phyloP scores from a whole-genome alignment of 805 yeast species.

The Pichia occidentalis region DNA sequence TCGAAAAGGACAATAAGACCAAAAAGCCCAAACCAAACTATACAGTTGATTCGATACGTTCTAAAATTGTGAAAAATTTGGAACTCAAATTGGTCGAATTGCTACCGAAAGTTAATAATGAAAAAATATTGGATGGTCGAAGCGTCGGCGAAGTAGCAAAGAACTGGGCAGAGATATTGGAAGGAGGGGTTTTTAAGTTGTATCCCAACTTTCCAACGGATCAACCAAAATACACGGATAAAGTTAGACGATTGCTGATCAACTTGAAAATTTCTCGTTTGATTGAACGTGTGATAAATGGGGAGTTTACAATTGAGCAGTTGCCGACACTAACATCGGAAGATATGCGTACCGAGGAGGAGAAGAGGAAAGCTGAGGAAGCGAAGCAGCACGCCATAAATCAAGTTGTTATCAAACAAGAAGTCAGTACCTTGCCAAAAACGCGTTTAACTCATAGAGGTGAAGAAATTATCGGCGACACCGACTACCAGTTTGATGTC shows the following conservation, averaged over 20 bases:
- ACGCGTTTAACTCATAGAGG: conserved; percentile 83
- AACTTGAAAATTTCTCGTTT: conserved; percentile 54
- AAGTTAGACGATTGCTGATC: conserved; percentile 59
- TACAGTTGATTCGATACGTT: conserved; percentile 2
- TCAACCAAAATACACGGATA: conserved; percentile 48
- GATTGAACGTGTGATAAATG: conserved; percentile 50
- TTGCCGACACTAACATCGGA: conserved; percentile 62
- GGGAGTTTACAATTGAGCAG: conserved; percentile 46
- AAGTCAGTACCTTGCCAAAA: conserved; percentile 40
- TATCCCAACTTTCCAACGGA: no score
- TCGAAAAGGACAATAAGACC: not conserved
- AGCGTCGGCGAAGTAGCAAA: conserved; percentile 32
- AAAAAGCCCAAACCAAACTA: not conserved
- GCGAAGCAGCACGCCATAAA: conserved; percentile 64
- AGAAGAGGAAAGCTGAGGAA: conserved; percentile 60
- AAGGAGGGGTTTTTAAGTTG: conserved; percentile 31
- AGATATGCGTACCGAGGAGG: conserved; percentile 68
- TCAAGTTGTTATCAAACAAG: conserved; percentile 54
- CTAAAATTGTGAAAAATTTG: conserved; percentile 20
- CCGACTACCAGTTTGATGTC: conserved; percentile 30
- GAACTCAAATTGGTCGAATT: conserved; percentile 36
- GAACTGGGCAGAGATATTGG: conserved; percentile 47
- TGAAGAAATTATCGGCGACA: conserved; percentile 66
- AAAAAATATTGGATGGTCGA: conserved; percentile 12
- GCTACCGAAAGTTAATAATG: conserved; percentile 31